Percentiles rank a stretch among this genome's conserved stretches.
These are phyloP conservation scores for Penicillium freii DNA, from an alignment of 2,329 filamentous ascomycete species.

Conservation along the genomic window DNA sequence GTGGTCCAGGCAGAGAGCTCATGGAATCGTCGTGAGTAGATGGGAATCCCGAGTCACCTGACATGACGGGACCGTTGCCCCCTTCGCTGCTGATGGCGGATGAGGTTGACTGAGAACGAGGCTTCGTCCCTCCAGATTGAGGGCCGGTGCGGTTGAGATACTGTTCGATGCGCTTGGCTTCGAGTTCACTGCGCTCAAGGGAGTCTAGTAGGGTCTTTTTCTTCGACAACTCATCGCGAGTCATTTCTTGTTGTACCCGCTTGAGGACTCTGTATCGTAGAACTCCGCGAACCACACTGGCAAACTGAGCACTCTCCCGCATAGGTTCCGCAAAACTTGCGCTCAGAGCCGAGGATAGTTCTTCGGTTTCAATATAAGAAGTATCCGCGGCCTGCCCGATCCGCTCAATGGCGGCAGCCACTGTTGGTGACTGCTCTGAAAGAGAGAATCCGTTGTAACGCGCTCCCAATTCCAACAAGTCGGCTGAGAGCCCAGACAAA, in stretches of 20 bases:
- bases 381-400: slow-evolving; percentile 92
- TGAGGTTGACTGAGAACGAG: slow-evolving; percentile 64
- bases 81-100: slow-evolving; percentile 51
- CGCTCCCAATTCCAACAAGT: slow-evolving; percentile 91
- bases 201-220: slow-evolving; percentile 80
- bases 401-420: slow-evolving; percentile 90
- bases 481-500: slow-evolving; percentile 75
- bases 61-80: slow-evolving; percentile 64
- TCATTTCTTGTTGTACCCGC: slow-evolving; percentile 96
- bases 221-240: slow-evolving; percentile 84
- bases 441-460: slow-evolving; percentile 95
- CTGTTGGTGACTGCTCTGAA: slow-evolving; percentile 82
- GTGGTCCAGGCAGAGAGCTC: slow-evolving; percentile 66
- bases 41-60: slow-evolving; percentile 92
- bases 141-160: slow-evolving; percentile 68
- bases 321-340: slow-evolving; percentile 96
- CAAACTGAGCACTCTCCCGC: slow-evolving; percentile 96
- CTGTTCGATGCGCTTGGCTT: slow-evolving; percentile 89
- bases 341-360: slow-evolving; percentile 81
- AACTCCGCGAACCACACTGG: slow-evolving; percentile 85
- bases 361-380: slow-evolving; percentile 93
- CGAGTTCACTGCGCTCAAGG: slow-evolving; percentile 87
- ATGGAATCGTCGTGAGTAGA: slow-evolving; percentile 75
- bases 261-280: slow-evolving; percentile 88
- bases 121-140: slow-evolving; percentile 44